Base-by-base conservation (phyloP, 257 asterid species). In the Solanum okadae region DNA sequence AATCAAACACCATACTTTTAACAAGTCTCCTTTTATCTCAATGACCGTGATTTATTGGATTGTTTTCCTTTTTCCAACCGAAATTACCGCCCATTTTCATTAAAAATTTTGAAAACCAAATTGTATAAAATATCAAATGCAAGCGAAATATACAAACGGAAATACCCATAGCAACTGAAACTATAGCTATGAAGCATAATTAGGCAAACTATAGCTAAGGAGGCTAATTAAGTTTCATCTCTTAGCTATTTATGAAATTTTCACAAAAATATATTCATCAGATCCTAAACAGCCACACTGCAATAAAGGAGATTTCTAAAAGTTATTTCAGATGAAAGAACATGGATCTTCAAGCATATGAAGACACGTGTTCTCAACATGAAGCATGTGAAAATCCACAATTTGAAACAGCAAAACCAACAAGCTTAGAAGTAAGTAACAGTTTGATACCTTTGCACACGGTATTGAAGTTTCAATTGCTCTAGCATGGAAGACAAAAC, bases 401-500 rank as follows among this genome's bases (percentile, higher is more conserved):
- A 42, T 44, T 42, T 79, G 63, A 27, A 79, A 25, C 25, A 44
- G 67, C n/a, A 42, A 79, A 78, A 79, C 15, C 85, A 42, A 79
- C 65, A 79, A 15, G 37, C 65, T 44, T 44, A 79, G 38, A 42
- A 42, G 85, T 78, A 40, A 42, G 65, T 79, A 79, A 25, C 65
- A 42, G 85, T 79, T 44, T 25, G 85, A 79, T 79, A 95, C 98
- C 99, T 94, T 89, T 85, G 89, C 83, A 90, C 93, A 90, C 40
- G 93, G 96, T 93, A 96, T 90, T 92, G 89, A 90, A 83, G 93
- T 95, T 93, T 94, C 95, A 46, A 92, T 91, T 35, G 99, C 99
- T 89, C 98, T 96, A 20, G 98, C 98, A 89, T 97, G 99, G 90
- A 89, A 96, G 90, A 96, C 71, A 88, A 96, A 96, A 91, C 99